A percentile compares a stretch with the other conserved stretches of the same genome.
Evolutionary conservation across 495 filamentous ascomycete genomes (phyloP).

Genomic region (Podospora pseudocomata): DNA sequence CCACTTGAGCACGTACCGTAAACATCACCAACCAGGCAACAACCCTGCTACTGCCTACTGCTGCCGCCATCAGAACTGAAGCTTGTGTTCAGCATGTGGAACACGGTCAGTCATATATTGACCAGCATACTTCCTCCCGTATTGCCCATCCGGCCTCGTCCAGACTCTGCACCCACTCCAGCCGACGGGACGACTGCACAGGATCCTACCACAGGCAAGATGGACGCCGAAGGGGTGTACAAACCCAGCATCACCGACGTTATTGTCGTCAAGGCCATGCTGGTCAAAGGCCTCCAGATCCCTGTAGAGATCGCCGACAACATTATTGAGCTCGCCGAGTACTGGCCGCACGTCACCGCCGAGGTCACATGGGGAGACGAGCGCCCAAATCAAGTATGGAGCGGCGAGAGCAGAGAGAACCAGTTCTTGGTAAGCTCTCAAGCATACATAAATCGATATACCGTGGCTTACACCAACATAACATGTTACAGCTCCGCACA

Average conservation of each 20-base stretch:
- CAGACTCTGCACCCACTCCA: not conserved
- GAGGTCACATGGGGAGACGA: slow-evolving; percentile 22
- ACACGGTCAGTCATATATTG: not conserved
- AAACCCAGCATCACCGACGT: slow-evolving; percentile 44
- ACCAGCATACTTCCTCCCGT: not conserved
- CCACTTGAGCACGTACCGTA: not conserved
- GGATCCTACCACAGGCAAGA: not conserved
- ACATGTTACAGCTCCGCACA: slow-evolving; percentile 37
- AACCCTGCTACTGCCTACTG: not conserved
- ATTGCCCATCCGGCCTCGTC: not conserved
- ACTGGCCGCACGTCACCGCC: slow-evolving; percentile 58
- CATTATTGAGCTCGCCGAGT: slow-evolving; percentile 66
- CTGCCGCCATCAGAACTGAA: not conserved
- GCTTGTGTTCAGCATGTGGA: not conserved
- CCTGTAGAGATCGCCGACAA: slow-evolving; percentile 64
- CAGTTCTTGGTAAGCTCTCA: slow-evolving; percentile 33
- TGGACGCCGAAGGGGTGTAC: slow-evolving; percentile 10
- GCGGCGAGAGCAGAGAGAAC: slow-evolving; percentile 26
- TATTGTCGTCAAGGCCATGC: slow-evolving; percentile 43
- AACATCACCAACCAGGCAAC: not conserved
- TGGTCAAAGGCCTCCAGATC: slow-evolving; percentile 39
- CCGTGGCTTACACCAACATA: too few species aligned
- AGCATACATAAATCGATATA: too few species aligned
- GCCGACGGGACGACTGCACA: not conserved
- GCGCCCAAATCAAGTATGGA: slow-evolving; percentile 14